phyloP scores from a whole-genome alignment of 768 basidiomycete species.

The Lactarius vividus region DNA sequence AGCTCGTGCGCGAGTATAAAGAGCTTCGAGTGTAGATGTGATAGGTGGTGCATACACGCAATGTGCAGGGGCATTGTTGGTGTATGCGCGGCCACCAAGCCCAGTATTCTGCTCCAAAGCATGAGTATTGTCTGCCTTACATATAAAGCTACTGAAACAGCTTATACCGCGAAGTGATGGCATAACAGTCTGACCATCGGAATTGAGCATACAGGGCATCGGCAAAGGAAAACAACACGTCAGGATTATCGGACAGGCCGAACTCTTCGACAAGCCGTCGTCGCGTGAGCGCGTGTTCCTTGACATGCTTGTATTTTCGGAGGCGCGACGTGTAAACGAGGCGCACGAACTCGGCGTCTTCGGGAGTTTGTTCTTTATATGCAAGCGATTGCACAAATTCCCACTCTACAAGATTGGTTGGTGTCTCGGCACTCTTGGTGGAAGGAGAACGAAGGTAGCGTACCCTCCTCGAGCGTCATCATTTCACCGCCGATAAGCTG shows the following conservation, averaged over 20 bases:
- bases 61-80: conserved; percentile 92
- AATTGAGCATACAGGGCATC: conserved; percentile 86
- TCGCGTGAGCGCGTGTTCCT: conserved; percentile 79
- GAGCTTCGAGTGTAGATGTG: conserved; percentile 85
- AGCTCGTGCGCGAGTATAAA: conserved; percentile 97
- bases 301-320: conserved; percentile 82
- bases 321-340: conserved; percentile 90
- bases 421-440: not conserved
- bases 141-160: not conserved
- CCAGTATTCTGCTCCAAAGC: conserved; percentile 62
- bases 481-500: conserved; percentile 89
- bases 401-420: conserved; percentile 68
- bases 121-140: not conserved
- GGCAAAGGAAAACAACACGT: conserved; percentile 87
- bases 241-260: conserved; percentile 85
- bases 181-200: conserved; percentile 92
- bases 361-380: conserved; percentile 77
- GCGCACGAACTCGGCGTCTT: conserved; percentile 88
- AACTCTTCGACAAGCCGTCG: conserved; percentile 80
- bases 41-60: conserved; percentile 96
- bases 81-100: conserved; percentile 80
- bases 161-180: conserved; percentile 73
- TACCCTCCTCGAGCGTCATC: conserved; percentile 95
- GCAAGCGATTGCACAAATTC: conserved; percentile 85
- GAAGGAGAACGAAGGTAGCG: conserved; percentile 21